phyloP scores from a whole-genome alignment of 2,329 filamentous ascomycete species.

The Chaetomiaceae sp. region DNA sequence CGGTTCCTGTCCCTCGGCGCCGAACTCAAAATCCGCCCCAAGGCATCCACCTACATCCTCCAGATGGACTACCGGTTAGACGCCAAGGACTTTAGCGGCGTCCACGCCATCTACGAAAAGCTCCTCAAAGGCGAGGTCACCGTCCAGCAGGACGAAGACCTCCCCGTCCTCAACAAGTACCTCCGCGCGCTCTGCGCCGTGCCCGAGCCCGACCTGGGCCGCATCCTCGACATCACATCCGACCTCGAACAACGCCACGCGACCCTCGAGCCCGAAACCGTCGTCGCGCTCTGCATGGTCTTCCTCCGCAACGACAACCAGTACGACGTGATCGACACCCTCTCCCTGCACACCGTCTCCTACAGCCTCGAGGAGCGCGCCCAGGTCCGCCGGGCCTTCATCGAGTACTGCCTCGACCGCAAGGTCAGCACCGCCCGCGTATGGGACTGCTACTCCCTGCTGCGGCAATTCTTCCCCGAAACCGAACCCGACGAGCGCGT shows the following conservation, averaged over 20 bases:
- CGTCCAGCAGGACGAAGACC: slow-evolving; percentile 50
- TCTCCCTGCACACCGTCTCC: slow-evolving; percentile 69
- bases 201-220: slow-evolving; percentile 60
- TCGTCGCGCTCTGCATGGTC: slow-evolving; percentile 66
- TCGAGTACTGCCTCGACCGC: slow-evolving; percentile 62
- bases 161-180: slow-evolving; percentile 65
- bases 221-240: slow-evolving; percentile 68
- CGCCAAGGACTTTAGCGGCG: slow-evolving; percentile 67
- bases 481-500: slow-evolving; percentile 63
- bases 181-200: slow-evolving; percentile 63
- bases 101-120: slow-evolving; percentile 59
- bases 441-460: slow-evolving; percentile 63
- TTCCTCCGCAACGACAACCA: slow-evolving; percentile 74
- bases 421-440: slow-evolving; percentile 58
- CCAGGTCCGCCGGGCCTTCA: slow-evolving; percentile 61
- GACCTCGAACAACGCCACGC: slow-evolving; percentile 67
- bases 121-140: slow-evolving; percentile 49
- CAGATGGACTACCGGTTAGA: slow-evolving; percentile 73
- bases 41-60: slow-evolving; percentile 67
- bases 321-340: slow-evolving; percentile 74
- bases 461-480: slow-evolving; percentile 61
- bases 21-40: slow-evolving; percentile 60
- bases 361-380: slow-evolving; percentile 67
- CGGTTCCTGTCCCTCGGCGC: slow-evolving; percentile 65
- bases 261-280: slow-evolving; percentile 67